Percentiles rank a stretch among this genome's conserved stretches.
These are phyloP conservation scores for Podila verticillata DNA, from an alignment of 192 early-diverging fungal species.

Conservation along the genomic window DNA sequence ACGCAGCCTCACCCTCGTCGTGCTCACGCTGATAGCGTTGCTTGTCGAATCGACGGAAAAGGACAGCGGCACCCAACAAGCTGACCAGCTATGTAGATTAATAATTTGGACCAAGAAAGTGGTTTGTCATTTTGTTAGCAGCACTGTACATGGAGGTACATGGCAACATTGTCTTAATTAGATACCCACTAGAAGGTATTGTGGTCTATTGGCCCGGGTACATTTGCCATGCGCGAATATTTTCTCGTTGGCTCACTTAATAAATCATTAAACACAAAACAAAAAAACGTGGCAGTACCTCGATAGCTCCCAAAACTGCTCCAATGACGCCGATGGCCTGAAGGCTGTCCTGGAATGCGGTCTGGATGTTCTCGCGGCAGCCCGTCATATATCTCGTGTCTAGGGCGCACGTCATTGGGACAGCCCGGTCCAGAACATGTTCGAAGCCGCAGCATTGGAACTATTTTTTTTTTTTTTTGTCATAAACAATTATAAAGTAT, in stretches of 20 bases:
- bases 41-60: conserved; percentile 47
- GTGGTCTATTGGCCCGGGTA: no score
- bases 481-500: neutral
- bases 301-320: conserved; percentile 50
- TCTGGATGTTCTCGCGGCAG: conserved; percentile 50
- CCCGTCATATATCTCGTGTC: conserved; percentile 30
- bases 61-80: conserved; percentile 32
- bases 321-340: conserved; percentile 52
- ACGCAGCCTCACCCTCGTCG: conserved; percentile 17
- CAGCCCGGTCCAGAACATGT: conserved; percentile 42
- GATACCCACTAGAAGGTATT: neutral
- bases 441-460: conserved; percentile 55
- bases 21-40: conserved; percentile 23
- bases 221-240: no score
- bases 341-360: conserved; percentile 47
- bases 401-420: conserved; percentile 36
- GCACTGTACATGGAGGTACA: neutral
- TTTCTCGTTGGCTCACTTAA: neutral
- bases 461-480: conserved; percentile 15
- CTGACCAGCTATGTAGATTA: conserved; percentile 25
- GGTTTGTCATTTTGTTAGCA: neutral
- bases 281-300: conserved; percentile 21
- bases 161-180: neutral
- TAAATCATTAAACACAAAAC: conserved; percentile 3
- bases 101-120: neutral